Percentiles rank a stretch among this genome's conserved stretches.
These are phyloP conservation scores for Arthrobotrys iridis DNA, from an alignment of 2,329 filamentous ascomycete species.

Conservation along the genomic window DNA sequence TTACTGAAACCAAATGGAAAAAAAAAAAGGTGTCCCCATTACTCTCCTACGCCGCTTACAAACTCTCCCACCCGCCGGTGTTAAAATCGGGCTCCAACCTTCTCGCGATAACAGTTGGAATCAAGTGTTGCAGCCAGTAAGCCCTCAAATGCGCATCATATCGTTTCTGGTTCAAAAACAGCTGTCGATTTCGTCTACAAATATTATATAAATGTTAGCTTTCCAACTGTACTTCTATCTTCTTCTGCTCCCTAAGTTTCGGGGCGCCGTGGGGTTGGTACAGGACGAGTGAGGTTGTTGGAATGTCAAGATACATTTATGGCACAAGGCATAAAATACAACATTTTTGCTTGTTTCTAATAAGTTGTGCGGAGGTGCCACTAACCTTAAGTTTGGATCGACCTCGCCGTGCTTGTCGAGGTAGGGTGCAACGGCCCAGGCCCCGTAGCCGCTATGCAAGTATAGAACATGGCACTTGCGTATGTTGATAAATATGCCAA, in stretches of 20 bases:
- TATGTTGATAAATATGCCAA: constrained; percentile 96
- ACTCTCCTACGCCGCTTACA: constrained; percentile 60
- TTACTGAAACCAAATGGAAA: too few species aligned
- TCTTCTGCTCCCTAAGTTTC: too few species aligned
- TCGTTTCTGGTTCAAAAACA: constrained; percentile 91
- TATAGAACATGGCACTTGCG: constrained; percentile 94
- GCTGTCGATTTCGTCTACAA: constrained; percentile 77
- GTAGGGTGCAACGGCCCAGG: constrained; percentile 88
- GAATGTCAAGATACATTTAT: not conserved
- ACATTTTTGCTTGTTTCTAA: not conserved
- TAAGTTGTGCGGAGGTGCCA: not conserved
- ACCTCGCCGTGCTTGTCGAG: constrained; percentile 96
- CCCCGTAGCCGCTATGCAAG: constrained; percentile 81
- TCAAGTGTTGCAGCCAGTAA: constrained; percentile 84
- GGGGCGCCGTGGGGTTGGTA: too few species aligned
- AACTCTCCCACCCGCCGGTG: constrained; percentile 96
- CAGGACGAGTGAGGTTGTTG: too few species aligned
- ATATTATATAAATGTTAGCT: constrained; percentile 17
- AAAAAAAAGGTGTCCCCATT: not conserved
- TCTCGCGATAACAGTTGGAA: constrained; percentile 87
- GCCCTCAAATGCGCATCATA: constrained; percentile 89
- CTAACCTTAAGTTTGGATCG: constrained; percentile 77
- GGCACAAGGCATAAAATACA: constrained; percentile 23
- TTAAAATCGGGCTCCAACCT: constrained; percentile 96
- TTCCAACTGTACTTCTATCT: too few species aligned